Conservation (phyloP, 225 moss, liverwort and hornwort species). For the Lunularia cruciata region DNA sequence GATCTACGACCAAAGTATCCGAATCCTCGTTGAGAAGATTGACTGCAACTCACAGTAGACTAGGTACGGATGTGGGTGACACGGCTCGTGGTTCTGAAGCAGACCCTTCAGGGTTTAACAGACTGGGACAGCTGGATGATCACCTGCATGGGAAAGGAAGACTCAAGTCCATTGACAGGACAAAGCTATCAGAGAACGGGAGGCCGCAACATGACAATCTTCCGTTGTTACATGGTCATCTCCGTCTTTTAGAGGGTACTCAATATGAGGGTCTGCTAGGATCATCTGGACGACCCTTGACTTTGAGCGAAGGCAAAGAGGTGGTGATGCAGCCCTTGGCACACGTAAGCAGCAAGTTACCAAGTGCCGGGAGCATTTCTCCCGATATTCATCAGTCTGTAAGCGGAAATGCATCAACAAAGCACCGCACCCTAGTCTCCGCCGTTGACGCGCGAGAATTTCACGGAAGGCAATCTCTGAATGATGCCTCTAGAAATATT, state of each 20-base stretch:
- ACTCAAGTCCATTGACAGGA: constrained; percentile 4
- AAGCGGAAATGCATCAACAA: not conserved
- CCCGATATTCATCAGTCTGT: constrained; percentile 4
- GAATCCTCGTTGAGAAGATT: constrained; percentile 10
- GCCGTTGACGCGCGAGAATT: not conserved
- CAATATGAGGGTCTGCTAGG: constrained; percentile 3
- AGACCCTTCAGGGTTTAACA: not conserved
- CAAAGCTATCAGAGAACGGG: constrained; percentile 16
- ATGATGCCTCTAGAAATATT: not conserved
- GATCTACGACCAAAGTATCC: not conserved
- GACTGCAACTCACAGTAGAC: not conserved
- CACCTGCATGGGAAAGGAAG: not conserved
- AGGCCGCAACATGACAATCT: not conserved
- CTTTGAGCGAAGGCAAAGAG: constrained; percentile 14
- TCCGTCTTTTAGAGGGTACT: not conserved
- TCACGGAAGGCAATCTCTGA: constrained; percentile 10
- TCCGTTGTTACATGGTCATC: not conserved
- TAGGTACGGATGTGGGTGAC: not conserved
- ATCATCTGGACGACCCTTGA: not conserved
- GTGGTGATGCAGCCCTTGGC: not conserved
- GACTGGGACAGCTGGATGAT: constrained; percentile 2
- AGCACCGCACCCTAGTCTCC: not conserved
- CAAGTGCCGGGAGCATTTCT: not conserved
- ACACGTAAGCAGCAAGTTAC: constrained; percentile 2
- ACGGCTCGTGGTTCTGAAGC: constrained; percentile 16